Base-by-base conservation (phyloP, 306 rosid genomes). In the Aeschynomene evenia region DNA sequence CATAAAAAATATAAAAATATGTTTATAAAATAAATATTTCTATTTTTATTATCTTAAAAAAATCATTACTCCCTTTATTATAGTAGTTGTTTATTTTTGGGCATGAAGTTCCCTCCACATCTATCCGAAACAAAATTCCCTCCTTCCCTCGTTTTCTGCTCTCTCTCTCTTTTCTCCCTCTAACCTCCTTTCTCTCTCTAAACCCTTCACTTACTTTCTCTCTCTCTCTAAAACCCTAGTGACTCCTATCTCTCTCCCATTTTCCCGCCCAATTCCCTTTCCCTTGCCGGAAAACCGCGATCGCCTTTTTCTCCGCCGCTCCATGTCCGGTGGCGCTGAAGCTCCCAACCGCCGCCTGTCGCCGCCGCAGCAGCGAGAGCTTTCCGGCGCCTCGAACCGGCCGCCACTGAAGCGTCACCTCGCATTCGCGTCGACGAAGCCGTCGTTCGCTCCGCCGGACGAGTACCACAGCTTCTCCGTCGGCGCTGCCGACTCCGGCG, bases 91-190 rank as follows among this genome's bases (percentile, higher is more conserved):
- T 22, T 0, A 8, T 20, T 74, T 71, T 79, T 70, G 54, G 75
- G 52, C 84, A 46, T 37, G 54, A 70, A 70, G 77, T 95, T 91
- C 99, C 99, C 99, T 95, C 99, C 99, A 95, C 97, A 89, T 84
- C 92, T 79, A 85, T 87, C 97, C 90, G 92, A 91, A 91, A 83
- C 83, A 88, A 88, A 95, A 85, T 87, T 90, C 97, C 98, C 96
- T 91, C 97, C 94, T 89, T 90, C 96, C 98, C 98, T 91, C 98
- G 94, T 91, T 85, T 85, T 89, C 96, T 91, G 79, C 88, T 88
- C 82, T 68, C 54, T 64, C 61, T 9, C 43, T 10, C 79, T 46
- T 71, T 54, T 37, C 78, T 64, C 65, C 74, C 63, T 49, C 82
- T 61, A 74, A 56, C 43, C 31, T 55, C 39, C 73, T 21, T 24